phyloP scores from a whole-genome alignment of 139 green algal genomes.

The Picochlorum sp. region DNA sequence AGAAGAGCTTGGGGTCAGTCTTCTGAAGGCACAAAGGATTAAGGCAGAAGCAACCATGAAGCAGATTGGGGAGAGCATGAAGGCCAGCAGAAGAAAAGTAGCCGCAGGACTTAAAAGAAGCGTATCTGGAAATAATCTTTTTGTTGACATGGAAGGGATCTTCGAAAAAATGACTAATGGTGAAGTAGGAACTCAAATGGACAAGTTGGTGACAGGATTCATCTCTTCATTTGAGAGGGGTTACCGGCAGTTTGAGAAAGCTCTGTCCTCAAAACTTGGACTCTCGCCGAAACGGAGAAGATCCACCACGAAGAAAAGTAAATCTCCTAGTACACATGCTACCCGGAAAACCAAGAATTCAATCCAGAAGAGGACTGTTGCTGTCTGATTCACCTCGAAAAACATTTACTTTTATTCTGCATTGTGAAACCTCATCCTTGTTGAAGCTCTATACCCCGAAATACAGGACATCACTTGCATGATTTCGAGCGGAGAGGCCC shows the following conservation, averaged over 20 bases:
- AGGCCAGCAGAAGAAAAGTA: constrained; percentile 46
- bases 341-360: no score
- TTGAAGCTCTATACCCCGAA: no score
- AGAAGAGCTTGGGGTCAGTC: constrained; percentile 59
- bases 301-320: not conserved
- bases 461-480: no score
- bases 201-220: constrained; percentile 19
- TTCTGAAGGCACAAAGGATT: constrained; percentile 67
- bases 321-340: no score
- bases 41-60: constrained; percentile 46
- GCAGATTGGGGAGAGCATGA: constrained; percentile 53
- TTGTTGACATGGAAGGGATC: constrained; percentile 49
- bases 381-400: no score
- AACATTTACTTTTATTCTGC: no score
- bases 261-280: constrained; percentile 8
- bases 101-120: constrained; percentile 47
- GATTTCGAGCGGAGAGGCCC: no score
- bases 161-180: constrained; percentile 49
- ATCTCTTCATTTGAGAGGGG: constrained; percentile 26
- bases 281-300: not conserved
- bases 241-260: constrained; percentile 27
- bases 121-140: constrained; percentile 51
- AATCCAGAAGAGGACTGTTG: no score
- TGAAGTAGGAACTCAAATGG: constrained; percentile 29
- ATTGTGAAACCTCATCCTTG: no score